Percentiles rank a stretch among this genome's conserved stretches.
Evolutionary conservation across 345 rosid species (phyloP).

Genomic region (Acer saccharum): DNA sequence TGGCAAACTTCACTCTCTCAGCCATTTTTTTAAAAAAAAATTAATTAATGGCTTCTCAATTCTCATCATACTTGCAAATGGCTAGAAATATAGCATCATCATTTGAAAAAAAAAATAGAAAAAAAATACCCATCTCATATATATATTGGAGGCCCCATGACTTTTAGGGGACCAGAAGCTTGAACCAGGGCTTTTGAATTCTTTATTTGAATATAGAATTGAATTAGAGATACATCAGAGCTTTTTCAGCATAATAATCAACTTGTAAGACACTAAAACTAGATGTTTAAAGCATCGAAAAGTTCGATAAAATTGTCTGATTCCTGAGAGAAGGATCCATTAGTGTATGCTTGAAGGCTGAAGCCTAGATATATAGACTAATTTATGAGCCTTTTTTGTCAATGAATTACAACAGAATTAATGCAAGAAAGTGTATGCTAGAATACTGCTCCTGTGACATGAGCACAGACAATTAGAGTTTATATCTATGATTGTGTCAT

Average conservation of each 20-base stretch:
- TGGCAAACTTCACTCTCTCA: constrained; percentile 24
- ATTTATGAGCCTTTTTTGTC: background rate
- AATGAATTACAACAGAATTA: background rate
- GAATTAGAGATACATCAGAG: background rate
- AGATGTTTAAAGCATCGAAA: background rate
- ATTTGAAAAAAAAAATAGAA: background rate
- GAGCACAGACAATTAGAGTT: constrained; percentile 21
- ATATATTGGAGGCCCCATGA: constrained; percentile 27
- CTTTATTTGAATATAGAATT: background rate
- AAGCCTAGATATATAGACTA: background rate
- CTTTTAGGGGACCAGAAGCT: constrained; percentile 38
- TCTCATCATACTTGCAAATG: constrained; percentile 12
- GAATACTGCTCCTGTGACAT: constrained; percentile 35
- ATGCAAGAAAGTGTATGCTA: constrained; percentile 11
- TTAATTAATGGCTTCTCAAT: background rate
- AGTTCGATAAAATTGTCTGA: background rate
- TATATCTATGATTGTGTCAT: constrained; percentile 28
- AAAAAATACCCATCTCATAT: constrained; percentile 12
- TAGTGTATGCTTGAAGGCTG: constrained; percentile 4
- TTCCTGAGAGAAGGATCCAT: background rate
- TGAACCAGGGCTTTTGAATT: background rate
- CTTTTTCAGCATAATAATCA: background rate
- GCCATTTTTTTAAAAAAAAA: background rate
- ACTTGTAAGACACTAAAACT: constrained; percentile 1
- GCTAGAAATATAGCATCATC: constrained; percentile 17